phyloP scores from a whole-genome alignment of 192 early-diverging fungal species.

The Backusella tarrabulga region DNA sequence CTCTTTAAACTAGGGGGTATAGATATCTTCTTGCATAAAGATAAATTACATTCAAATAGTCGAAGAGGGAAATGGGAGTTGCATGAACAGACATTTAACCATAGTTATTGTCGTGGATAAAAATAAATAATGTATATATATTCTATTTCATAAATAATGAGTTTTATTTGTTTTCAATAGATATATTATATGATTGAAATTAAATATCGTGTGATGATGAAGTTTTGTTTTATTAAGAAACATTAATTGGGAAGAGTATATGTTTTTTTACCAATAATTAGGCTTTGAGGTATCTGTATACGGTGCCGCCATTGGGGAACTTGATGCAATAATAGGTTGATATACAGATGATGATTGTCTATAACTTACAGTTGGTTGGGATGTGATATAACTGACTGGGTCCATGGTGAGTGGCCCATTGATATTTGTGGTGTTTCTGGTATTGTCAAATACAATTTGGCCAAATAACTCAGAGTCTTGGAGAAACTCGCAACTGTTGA shows the following conservation, averaged over 20 bases:
- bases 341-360: neutral
- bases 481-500: slow-evolving; percentile 29
- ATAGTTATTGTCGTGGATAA: slow-evolving; percentile 54
- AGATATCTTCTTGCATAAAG: neutral
- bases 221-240: neutral
- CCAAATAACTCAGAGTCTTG: slow-evolving; percentile 28
- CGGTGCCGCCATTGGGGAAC: neutral
- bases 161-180: too few relatives aligned
- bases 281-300: neutral
- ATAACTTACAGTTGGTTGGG: neutral
- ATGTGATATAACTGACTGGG: neutral
- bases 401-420: neutral
- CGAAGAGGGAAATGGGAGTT: slow-evolving; percentile 82
- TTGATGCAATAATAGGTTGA: neutral
- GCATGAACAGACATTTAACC: slow-evolving; percentile 90
- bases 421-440: neutral
- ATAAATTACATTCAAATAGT: slow-evolving; percentile 13
- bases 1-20: slow-evolving; percentile 17
- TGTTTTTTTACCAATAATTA: neutral
- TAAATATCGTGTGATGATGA: neutral
- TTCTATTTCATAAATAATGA: neutral
- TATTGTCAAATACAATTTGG: slow-evolving; percentile 28
- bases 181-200: neutral
- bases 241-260: neutral
- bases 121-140: neutral